Conservation (phyloP, 2,329 filamentous ascomycete species). For the Arthrobotrys megalospora region DNA sequence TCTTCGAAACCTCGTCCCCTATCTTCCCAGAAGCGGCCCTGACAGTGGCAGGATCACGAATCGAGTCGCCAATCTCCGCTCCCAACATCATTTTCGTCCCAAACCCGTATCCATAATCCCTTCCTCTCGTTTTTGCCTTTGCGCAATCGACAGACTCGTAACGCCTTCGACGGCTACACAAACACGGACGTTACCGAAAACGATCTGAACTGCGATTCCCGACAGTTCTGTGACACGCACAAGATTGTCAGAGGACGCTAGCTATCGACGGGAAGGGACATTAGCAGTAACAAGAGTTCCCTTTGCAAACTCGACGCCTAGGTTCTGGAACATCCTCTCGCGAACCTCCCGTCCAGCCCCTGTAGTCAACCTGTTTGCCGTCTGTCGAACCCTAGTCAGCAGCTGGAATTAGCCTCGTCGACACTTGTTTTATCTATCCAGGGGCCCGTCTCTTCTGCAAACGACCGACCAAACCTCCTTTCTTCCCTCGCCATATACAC, state of each 20-base stretch:
- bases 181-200: slow-evolving; percentile 62
- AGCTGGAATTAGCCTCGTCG: slow-evolving; percentile 40
- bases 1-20: slow-evolving; percentile 22
- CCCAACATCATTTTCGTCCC: slow-evolving; percentile 39
- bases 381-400: slow-evolving; percentile 28
- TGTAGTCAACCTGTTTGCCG: slow-evolving; percentile 45
- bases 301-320: slow-evolving; percentile 43
- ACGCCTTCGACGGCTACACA: slow-evolving; percentile 59
- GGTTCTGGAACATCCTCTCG: slow-evolving; percentile 59
- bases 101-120: slow-evolving; percentile 31
- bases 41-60: slow-evolving; percentile 61
- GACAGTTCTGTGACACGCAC: slow-evolving; percentile 60
- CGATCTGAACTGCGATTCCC: slow-evolving; percentile 60
- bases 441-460: slow-evolving; percentile 46
- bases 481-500: slow-evolving; percentile 10
- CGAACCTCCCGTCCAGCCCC: slow-evolving; percentile 31
- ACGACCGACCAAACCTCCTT: slow-evolving; percentile 20
- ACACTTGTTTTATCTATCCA: slow-evolving; percentile 54
- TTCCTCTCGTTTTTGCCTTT: slow-evolving; percentile 41
- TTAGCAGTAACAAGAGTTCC: slow-evolving; percentile 41
- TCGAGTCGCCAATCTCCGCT: slow-evolving; percentile 61
- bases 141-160: slow-evolving; percentile 61
- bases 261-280: slow-evolving; percentile 54
- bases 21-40: slow-evolving; percentile 42
- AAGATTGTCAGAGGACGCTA: slow-evolving; percentile 54